phyloP scores from a whole-genome alignment of 495 filamentous ascomycete species.

The Penicillium alfredii region DNA sequence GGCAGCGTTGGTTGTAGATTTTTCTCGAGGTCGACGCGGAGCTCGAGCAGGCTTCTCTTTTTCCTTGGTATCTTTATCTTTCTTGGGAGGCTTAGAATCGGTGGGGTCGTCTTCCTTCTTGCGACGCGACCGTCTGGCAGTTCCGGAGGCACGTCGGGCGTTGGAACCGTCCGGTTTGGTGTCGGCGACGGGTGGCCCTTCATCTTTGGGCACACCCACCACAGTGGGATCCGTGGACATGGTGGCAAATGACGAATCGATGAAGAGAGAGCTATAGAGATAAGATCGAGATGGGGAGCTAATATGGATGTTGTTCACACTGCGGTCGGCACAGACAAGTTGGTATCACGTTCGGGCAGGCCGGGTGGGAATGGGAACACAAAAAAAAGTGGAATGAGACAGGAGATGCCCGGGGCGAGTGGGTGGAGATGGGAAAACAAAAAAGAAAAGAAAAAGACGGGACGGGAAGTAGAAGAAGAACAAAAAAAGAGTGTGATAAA shows the following conservation, averaged over 20 bases:
- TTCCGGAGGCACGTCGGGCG: conserved; percentile 27
- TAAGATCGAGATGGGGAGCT: too few species aligned
- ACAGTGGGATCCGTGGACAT: conserved; percentile 22
- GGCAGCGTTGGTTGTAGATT: conserved; percentile 28
- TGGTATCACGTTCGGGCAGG: conserved; percentile 6
- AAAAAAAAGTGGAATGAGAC: conserved; percentile 1
- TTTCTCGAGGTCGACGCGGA: conserved; percentile 36
- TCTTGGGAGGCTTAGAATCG: conserved; percentile 20
- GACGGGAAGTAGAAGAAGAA: conserved; percentile 1
- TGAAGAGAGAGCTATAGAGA: conserved; percentile 1
- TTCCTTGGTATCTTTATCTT: conserved; percentile 25
- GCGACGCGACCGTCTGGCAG: conserved; percentile 40
- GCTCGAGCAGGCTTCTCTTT: conserved; percentile 35
- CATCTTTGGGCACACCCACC: conserved; percentile 10
- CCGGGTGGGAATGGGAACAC: conserved; percentile 5
- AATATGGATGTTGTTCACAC: conserved; percentile 1
- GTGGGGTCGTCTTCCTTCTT: conserved; percentile 38
- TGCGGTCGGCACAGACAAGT: conserved; percentile 5
- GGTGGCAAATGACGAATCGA: conserved; percentile 8
- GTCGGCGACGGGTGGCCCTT: too few species aligned
- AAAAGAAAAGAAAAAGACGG: conserved; percentile 3
- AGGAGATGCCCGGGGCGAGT: conserved; percentile 1
- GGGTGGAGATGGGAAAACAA: conserved; percentile 9
- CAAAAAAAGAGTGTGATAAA: conserved; percentile 11
- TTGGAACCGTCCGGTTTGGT: too few species aligned